phyloP scores from a whole-genome alignment of 1,139 yeast genomes.

The Hansenula sp. region DNA sequence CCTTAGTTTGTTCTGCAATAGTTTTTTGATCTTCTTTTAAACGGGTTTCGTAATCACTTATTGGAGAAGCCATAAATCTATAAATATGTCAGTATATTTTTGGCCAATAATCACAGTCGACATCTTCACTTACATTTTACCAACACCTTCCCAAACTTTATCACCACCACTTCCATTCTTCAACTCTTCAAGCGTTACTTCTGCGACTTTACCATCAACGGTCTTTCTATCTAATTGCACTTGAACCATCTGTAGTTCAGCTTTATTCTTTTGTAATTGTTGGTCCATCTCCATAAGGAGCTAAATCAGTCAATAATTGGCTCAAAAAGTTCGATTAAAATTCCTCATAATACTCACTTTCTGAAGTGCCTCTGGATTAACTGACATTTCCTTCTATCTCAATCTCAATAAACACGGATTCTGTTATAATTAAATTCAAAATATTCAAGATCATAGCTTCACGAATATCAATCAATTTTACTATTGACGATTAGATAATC shows the following conservation, averaged over 20 bases:
- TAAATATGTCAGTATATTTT: no score
- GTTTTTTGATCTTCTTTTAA: constrained; percentile 49
- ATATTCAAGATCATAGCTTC: no score
- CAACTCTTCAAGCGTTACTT: constrained; percentile 53
- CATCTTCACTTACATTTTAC: constrained; percentile 45
- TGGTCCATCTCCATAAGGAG: constrained; percentile 51
- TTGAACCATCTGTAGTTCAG: constrained; percentile 61
- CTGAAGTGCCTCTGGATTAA: constrained; percentile 50
- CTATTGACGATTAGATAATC: no score
- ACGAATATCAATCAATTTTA: no score
- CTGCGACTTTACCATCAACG: constrained; percentile 55
- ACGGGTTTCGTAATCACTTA: constrained; percentile 38
- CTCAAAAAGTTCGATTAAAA: constrained; percentile 4
- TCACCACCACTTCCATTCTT: constrained; percentile 32
- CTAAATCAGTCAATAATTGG: constrained; percentile 5
- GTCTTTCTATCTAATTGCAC: constrained; percentile 53
- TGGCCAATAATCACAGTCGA: no score
- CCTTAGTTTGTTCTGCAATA: constrained; percentile 54
- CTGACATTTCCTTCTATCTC: constrained; percentile 26
- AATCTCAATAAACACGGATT: background rate
- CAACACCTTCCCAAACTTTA: constrained; percentile 80
- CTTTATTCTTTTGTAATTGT: constrained; percentile 53
- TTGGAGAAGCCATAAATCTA: constrained; percentile 37
- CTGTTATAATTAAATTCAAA: no score
- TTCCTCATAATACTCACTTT: background rate